Evolutionary conservation across 345 rosid genomes (phyloP).

Genomic region (Gossypium arboreum): DNA sequence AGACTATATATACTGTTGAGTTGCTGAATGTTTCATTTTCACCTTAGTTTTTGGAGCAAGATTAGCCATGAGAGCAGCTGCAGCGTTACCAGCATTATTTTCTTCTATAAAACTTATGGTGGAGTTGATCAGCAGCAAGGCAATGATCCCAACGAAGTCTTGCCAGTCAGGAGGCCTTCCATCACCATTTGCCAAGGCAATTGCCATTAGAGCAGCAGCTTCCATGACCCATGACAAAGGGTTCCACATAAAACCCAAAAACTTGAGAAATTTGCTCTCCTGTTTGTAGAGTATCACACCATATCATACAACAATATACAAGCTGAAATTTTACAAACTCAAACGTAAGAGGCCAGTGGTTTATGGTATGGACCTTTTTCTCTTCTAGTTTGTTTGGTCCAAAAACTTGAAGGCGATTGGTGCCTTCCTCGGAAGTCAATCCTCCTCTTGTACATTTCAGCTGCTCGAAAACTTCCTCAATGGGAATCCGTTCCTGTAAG

Average conservation of each 20-base stretch:
- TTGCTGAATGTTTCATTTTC: not conserved
- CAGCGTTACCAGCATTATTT: slow-evolving; percentile 90
- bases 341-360: not conserved
- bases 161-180: slow-evolving; percentile 92
- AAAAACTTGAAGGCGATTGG: slow-evolving; percentile 61
- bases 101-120: slow-evolving; percentile 91
- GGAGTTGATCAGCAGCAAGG: slow-evolving; percentile 72
- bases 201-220: slow-evolving; percentile 84
- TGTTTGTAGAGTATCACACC: slow-evolving; percentile 23
- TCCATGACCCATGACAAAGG: slow-evolving; percentile 99
- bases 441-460: slow-evolving; percentile 52
- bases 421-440: slow-evolving; percentile 62
- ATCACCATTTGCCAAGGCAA: slow-evolving; percentile 66
- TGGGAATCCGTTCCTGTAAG: slow-evolving; percentile 59
- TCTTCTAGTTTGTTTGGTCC: slow-evolving; percentile 94
- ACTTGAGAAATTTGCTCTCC: slow-evolving; percentile 81
- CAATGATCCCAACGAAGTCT: slow-evolving; percentile 76
- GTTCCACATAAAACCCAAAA: slow-evolving; percentile 97
- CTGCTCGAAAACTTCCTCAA: slow-evolving; percentile 79
- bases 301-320: not conserved
- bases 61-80: slow-evolving; percentile 95
- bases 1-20: not conserved
- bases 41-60: slow-evolving; percentile 94
- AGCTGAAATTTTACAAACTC: not conserved
- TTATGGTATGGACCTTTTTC: slow-evolving; percentile 51